These are phyloP conservation scores for Helotiales sp. DNA, from an alignment of 2,329 filamentous ascomycete species.

Conservation along the genomic window DNA sequence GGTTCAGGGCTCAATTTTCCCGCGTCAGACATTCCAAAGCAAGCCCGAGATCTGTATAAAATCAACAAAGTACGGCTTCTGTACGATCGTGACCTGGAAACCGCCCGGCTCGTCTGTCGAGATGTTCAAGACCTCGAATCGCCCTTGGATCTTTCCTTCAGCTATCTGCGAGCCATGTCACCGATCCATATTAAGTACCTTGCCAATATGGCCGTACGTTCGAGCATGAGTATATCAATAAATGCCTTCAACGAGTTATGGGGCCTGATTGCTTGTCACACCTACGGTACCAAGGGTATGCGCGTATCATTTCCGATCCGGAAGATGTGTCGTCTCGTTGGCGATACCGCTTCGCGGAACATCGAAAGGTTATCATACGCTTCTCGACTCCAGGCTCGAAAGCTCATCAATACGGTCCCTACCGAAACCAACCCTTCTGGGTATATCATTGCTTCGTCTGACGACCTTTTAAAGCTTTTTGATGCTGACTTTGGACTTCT, in stretches of 20 bases:
- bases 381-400: conserved; percentile 81
- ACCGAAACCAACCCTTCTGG: conserved; percentile 83
- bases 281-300: conserved; percentile 79
- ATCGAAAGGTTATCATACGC: conserved; percentile 88
- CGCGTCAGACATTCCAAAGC: conserved; percentile 83
- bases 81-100: conserved; percentile 82
- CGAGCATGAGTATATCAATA: conserved; percentile 93
- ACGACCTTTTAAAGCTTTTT: conserved; percentile 82
- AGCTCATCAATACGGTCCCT: conserved; percentile 84
- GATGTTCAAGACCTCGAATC: conserved; percentile 72
- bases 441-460: conserved; percentile 88
- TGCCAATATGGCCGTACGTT: conserved; percentile 86
- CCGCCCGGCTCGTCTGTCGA: conserved; percentile 81
- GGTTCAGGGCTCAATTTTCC: conserved; percentile 71
- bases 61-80: conserved; percentile 87
- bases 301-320: conserved; percentile 89
- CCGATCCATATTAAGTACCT: conserved; percentile 90
- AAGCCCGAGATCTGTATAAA: conserved; percentile 87
- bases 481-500: conserved; percentile 86
- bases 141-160: conserved; percentile 73
- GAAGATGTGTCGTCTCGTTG: conserved; percentile 88
- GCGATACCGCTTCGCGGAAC: conserved; percentile 84
- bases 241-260: conserved; percentile 85
- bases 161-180: conserved; percentile 86
- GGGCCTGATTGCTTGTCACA: conserved; percentile 87